A percentile compares a stretch with the other conserved stretches of the same genome.
Evolutionary conservation across 2,329 filamentous ascomycete species (phyloP).

Genomic region (Xylaria sp.): DNA sequence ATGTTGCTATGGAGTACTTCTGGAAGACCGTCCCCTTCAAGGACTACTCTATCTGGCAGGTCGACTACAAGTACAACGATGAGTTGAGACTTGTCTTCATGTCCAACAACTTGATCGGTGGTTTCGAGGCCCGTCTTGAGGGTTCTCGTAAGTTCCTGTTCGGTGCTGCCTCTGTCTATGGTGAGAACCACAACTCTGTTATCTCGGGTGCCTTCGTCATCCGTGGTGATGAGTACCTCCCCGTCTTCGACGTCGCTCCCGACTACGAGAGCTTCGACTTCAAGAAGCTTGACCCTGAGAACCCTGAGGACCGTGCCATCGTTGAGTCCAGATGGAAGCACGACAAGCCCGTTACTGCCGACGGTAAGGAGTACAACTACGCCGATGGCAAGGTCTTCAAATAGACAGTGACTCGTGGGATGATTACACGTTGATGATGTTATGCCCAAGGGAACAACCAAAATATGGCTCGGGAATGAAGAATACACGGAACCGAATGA

Average conservation of each 20-base stretch:
- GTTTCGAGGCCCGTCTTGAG: slow-evolving; percentile 97
- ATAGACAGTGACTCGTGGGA: slow-evolving; percentile 49
- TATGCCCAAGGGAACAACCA: slow-evolving; percentile 12
- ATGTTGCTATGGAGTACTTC: slow-evolving; percentile 89
- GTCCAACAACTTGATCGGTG: slow-evolving; percentile 96
- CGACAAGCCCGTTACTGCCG: slow-evolving; percentile 74
- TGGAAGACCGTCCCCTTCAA: slow-evolving; percentile 93
- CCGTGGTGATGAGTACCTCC: slow-evolving; percentile 78
- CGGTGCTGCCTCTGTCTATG: slow-evolving; percentile 84
- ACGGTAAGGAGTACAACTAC: slow-evolving; percentile 85
- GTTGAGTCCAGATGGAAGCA: slow-evolving; percentile 85
- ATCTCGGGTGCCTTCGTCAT: slow-evolving; percentile 92
- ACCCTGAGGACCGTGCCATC: slow-evolving; percentile 76
- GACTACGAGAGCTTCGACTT: slow-evolving; percentile 97
- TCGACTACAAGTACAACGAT: slow-evolving; percentile 98
- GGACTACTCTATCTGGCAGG: slow-evolving; percentile 92
- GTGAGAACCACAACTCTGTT: slow-evolving; percentile 79
- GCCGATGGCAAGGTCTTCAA: slow-evolving; percentile 98
- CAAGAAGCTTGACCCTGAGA: slow-evolving; percentile 89
- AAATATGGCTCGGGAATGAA: slow-evolving; percentile 12
- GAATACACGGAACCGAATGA: slow-evolving; percentile 10
- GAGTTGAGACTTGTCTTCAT: slow-evolving; percentile 98
- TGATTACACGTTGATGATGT: slow-evolving; percentile 28
- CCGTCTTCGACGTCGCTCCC: slow-evolving; percentile 93
- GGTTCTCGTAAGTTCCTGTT: slow-evolving; percentile 97